Evolutionary conservation across 73 alveolate genomes (phyloP), one percentile per base, ranked within the genome.

Genomic region (Blepharisma japonicum): DNA sequence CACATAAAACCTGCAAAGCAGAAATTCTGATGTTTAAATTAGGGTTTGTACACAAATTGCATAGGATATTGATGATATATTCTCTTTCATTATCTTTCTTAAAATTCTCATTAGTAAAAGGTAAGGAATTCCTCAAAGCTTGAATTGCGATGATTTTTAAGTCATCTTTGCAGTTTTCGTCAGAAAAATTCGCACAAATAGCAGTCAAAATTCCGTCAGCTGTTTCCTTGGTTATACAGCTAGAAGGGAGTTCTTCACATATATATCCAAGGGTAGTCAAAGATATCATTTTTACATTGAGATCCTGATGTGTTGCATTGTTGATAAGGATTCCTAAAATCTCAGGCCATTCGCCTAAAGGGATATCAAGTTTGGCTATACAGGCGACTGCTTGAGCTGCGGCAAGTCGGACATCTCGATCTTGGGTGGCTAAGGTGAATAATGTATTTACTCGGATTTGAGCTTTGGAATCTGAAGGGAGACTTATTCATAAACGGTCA

Each of bases 291-390:
- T 82, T 87, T 68, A 87, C 55, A 20, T 67, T 77, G 38, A 45
- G 54, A 45, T 84, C 76, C 45, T 83, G 86, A 55, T 79, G 78
- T 23, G n/a, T 54, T 0, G 94, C 39, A 55, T 87, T 87, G 39
- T 80, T 55, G 9, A 80, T 55, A 20, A 87, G 82, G 55, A 77
- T 87, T 14, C 83, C 86, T 6, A 87, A 55, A 55, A 82, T 55
- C 18, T 87, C 94, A 23, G 56, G 70, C 94, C 94, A 87, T 54
- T 87, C 91, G 1, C 83, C 68, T 55, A 85, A 71, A 50, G 94
- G 90, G 27, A 87, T 70, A 46, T 87, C 94, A 42, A 78, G 77
- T 11, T 78, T 83, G n/a, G 94, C 94, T 6, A 82, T 77, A 9
- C 82, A 55, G 9, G 94, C 85, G 3, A 87, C 86, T 6, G 56